Base-by-base conservation (phyloP, 2,329 filamentous ascomycete species). In the Cercospora zeina region DNA sequence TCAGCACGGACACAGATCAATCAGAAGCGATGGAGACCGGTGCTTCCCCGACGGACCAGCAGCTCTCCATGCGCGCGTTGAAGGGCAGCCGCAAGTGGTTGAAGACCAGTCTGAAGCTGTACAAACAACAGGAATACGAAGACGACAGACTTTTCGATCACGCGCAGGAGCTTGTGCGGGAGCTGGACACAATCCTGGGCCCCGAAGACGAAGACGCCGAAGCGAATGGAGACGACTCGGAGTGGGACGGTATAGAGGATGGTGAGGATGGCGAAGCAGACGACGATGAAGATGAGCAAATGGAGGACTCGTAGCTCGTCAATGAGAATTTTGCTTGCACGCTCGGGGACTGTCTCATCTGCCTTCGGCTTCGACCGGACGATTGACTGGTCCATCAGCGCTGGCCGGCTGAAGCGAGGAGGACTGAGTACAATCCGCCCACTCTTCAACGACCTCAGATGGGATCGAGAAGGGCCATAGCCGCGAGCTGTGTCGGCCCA, bases 71-170 rank as follows among this genome's bases (percentile, higher is more conserved):
- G 34, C 62, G 62, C 34, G 83, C 86, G 4, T 87, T 91, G 82
- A 85, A 85, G 60, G 88, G 90, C 14, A 90, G 91, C 70, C 85
- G 90, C 59, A 87, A 89, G 71, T 96, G 93, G 91, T 81, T 97
- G 51, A 87, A 85, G 61, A 90, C 89, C 71, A 90, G 91, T 72
- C 80, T 96, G 66, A 87, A 87, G 72, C 82, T 96, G n/a, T 97
- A 90, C 75, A 79, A 85, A 39, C 73, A 84, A 70, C 83, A 95
- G 69, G 87, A 93, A 57, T 97, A 97, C 74, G 93, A 96, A 74
- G 91, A 96, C 68, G 89, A 91, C 64, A 81, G 89, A 66, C 79
- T 96, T 27, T 86, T 87, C 56, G 86, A 89, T 63, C 91, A 96
- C 73, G 87, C 89, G 0, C 79, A 83, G 62, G 90, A 95, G 78